These are phyloP conservation scores for Nitzschia sp. DNA, from an alignment of 108 stramenopile species.

Conservation along the genomic window DNA sequence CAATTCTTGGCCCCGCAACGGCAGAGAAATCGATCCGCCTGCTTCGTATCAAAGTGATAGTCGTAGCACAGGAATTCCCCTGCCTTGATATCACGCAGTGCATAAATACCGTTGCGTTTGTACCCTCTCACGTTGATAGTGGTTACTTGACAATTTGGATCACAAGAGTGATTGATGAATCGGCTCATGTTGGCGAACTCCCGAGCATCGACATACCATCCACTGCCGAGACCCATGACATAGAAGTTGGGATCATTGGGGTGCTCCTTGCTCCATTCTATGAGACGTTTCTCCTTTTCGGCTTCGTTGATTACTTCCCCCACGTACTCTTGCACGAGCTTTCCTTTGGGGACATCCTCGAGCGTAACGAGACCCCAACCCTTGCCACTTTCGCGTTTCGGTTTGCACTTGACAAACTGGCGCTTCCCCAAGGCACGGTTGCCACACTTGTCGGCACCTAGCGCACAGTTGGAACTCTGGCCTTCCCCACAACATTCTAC, in stretches of 20 bases:
- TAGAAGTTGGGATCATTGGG: conserved; percentile 95
- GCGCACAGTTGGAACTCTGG: conserved; percentile 70
- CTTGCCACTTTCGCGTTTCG: conserved; percentile 79
- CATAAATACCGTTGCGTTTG: conserved; percentile 86
- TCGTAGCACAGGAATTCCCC: conserved; percentile 93
- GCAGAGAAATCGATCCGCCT: conserved; percentile 64
- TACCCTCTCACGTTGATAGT: conserved; percentile 83
- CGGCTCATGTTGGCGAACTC: conserved; percentile 82
- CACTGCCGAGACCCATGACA: conserved; percentile 84
- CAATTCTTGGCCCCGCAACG: conserved; percentile 78
- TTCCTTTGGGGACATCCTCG: conserved; percentile 66
- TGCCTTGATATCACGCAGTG: conserved; percentile 61
- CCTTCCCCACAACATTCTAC: conserved; percentile 83
- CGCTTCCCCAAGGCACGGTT: conserved; percentile 78
- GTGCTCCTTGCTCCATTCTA: conserved; percentile 69
- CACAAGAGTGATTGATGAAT: conserved; percentile 96
- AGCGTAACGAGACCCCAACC: conserved; percentile 89
- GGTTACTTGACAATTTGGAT: conserved; percentile 89
- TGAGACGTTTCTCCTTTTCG: conserved; percentile 70
- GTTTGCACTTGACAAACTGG: conserved; percentile 65
- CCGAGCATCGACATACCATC: conserved; percentile 91
- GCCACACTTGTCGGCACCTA: conserved; percentile 72
- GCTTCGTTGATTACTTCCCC: conserved; percentile 89
- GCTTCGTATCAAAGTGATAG: conserved; percentile 87
- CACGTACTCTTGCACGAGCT: conserved; percentile 88